These are phyloP conservation scores for Puccinia hordei DNA, from an alignment of 1,284 basidiomycete species.

Conservation along the genomic window DNA sequence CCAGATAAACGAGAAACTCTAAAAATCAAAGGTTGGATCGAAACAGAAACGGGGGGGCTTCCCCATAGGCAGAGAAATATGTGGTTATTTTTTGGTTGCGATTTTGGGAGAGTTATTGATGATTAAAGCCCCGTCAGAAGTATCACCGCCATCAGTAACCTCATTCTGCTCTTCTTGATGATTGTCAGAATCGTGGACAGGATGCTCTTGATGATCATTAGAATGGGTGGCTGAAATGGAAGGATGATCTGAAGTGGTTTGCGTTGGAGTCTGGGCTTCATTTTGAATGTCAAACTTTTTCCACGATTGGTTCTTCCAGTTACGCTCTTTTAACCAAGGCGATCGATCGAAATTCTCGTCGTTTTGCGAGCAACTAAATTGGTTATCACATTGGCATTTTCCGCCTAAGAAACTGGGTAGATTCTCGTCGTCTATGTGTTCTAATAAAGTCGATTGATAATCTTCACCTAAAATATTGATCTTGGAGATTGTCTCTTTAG, in stretches of 20 bases:
- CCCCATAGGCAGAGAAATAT: no score
- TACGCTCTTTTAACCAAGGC: conserved; percentile 43
- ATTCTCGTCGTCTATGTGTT: conserved; percentile 46
- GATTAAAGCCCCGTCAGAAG: conserved; percentile 45
- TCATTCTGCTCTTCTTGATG: conserved; percentile 10
- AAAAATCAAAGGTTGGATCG: background rate
- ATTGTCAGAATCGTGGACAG: background rate
- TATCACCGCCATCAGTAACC: conserved; percentile 39
- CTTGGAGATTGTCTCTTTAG: conserved; percentile 49
- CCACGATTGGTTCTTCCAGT: conserved; percentile 41
- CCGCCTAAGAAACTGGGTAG: conserved; percentile 43
- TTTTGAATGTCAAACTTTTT: conserved; percentile 7
- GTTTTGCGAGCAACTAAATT: conserved; percentile 23
- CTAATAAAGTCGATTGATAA: conserved; percentile 36
- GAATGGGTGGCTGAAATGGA: background rate
- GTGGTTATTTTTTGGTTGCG: background rate
- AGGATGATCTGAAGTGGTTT: background rate
- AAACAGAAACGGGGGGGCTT: background rate
- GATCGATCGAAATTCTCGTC: conserved; percentile 38
- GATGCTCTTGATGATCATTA: background rate
- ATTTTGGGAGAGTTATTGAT: conserved; percentile 33
- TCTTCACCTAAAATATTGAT: conserved; percentile 49
- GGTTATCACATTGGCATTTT: conserved; percentile 40
- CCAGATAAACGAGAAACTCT: background rate
- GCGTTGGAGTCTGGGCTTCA: background rate